Evolutionary conservation across 129 eudicot species (phyloP), one percentile per base, ranked within the genome.

Genomic region (Cynara cardunculus): DNA sequence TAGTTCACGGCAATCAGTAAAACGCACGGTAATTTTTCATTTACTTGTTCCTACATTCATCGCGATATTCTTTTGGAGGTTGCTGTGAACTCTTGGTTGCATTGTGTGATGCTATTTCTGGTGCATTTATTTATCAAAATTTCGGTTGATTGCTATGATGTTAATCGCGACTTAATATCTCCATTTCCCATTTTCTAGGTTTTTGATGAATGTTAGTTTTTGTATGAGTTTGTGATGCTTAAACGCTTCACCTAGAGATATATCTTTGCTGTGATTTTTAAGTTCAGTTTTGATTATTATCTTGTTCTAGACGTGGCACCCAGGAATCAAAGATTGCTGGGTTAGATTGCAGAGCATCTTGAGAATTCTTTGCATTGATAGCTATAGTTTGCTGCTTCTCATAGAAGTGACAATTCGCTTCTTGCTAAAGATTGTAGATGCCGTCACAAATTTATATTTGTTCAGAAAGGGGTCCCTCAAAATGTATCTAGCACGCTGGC

Each of bases 11-110:
- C 49, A 39, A 68, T 62, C 76, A 37, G 71, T 62, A 67, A 31
- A 25, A 74, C 83, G 78, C 59, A 81, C 53, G 68, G 72, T 62
- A 24, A 79, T 3, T 24, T 83, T 14, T 71, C 27, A 67, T 73
- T 34, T 11, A 21, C 41, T 18, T 28, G 22, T 10, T 27, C 8
- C 0, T 56, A 39, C 72, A 71, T 69, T 74, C 35, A 5, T 65
- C 13, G 18, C 14, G 3, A 56, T 8, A 1, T 62, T 74, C 7
- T 22, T 71, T 28, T 3, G 24, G 11, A 39, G 53, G 27, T 8
- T 21, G 26, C 25, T 53, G 11, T 72, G 24, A 67, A 24, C 26
- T 14, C 22, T 13, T 70, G 32, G 1, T 69, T 67, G 28, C 61
- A 65, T 41, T 78, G n/a, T 44, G 8, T 30, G 68, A 78, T 69